A percentile compares a stretch with the other conserved stretches of the same genome.
Conservation (phyloP, 345 rosid genomes). For the Citrus cavaleriei region DNA sequence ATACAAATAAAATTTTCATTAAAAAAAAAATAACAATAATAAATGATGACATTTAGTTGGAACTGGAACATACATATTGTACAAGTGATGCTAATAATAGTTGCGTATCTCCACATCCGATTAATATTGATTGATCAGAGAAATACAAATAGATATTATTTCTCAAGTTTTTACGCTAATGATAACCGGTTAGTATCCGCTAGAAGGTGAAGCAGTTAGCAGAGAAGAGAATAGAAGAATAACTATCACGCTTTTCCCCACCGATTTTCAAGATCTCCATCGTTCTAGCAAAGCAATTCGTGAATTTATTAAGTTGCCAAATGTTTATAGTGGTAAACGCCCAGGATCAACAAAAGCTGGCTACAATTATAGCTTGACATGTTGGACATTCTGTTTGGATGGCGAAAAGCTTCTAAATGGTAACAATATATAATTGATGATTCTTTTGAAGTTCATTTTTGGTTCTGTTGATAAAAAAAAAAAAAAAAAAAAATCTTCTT, state of each 20-base stretch:
- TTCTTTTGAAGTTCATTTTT: background rate
- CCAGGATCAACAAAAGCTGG: too few species aligned
- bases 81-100: too few species aligned
- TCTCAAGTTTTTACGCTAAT: background rate
- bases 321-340: background rate
- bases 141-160: background rate
- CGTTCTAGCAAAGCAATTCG: background rate
- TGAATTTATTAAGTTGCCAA: background rate
- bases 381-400: constrained; percentile 12
- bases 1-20: too few species aligned
- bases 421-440: background rate
- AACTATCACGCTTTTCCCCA: background rate
- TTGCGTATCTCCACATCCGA: too few species aligned
- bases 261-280: background rate
- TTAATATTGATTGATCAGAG: too few species aligned
- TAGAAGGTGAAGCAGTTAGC: background rate
- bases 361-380: constrained; percentile 2
- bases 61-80: too few species aligned
- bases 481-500: background rate
- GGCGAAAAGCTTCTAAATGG: constrained; percentile 28
- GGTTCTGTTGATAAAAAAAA: background rate
- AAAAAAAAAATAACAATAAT: too few species aligned
- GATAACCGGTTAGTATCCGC: background rate
- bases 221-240: background rate
- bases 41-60: too few species aligned